Conservation (phyloP, 225 moss, liverwort and hornwort genomes). For the Physcomitrium patens region DNA sequence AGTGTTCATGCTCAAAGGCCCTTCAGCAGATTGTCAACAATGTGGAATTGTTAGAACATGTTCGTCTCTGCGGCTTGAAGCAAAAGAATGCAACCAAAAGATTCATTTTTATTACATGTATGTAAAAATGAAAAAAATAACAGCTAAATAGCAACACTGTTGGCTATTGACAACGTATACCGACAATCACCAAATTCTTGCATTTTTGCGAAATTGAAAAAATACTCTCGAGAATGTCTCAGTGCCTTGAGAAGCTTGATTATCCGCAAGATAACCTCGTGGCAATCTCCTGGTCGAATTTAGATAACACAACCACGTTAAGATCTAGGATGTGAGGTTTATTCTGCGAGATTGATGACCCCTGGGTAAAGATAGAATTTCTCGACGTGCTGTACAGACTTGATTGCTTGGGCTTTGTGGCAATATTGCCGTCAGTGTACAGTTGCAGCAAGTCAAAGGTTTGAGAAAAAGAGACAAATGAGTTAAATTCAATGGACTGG, state of each 20-base stretch:
- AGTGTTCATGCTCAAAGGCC: not conserved
- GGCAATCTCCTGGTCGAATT: constrained; percentile 89
- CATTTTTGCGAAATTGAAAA: constrained; percentile 33
- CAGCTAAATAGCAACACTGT: constrained; percentile 38
- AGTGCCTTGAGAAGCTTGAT: constrained; percentile 61
- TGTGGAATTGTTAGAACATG: constrained; percentile 1
- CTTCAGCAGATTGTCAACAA: not conserved
- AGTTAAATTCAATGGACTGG: constrained; percentile 26
- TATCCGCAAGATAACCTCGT: constrained; percentile 88
- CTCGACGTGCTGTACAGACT: constrained; percentile 61
- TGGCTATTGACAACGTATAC: constrained; percentile 44
- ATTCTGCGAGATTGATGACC: constrained; percentile 65
- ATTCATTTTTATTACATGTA: constrained; percentile 26
- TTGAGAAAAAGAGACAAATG: constrained; percentile 40
- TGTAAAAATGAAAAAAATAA: constrained; percentile 39
- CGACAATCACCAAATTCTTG: constrained; percentile 53
- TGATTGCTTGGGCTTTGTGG: constrained; percentile 72
- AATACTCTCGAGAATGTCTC: constrained; percentile 45
- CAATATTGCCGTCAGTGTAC: constrained; percentile 58
- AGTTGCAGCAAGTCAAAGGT: constrained; percentile 59
- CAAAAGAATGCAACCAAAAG: constrained; percentile 29
- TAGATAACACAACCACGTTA: constrained; percentile 44
- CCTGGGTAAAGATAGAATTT: constrained; percentile 58
- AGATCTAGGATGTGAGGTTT: constrained; percentile 56
- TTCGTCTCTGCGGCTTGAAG: constrained; percentile 26